Evolutionary conservation across 192 early-diverging fungal species (phyloP).

Genomic region (Gigaspora rosea): DNA sequence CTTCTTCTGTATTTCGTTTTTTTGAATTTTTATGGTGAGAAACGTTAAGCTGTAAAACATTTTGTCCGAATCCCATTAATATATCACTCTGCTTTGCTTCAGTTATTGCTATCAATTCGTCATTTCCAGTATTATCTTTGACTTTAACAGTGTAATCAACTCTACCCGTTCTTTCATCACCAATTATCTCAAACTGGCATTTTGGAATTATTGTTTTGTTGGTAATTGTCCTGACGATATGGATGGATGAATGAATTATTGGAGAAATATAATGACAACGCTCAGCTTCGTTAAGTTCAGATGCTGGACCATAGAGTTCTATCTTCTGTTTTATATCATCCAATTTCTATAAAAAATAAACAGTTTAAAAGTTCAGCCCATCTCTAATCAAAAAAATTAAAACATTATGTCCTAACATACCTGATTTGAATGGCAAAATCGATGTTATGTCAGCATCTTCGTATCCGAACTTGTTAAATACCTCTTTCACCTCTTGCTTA

Average conservation of each 20-base stretch:
- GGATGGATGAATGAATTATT: background rate
- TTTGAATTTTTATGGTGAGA: slow-evolving; percentile 5
- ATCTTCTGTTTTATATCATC: background rate
- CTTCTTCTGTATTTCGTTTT: no score
- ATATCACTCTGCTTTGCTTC: background rate
- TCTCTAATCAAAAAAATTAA: no score
- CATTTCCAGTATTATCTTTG: background rate
- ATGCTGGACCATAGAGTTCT: background rate
- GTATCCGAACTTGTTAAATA: no score
- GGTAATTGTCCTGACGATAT: slow-evolving; percentile 1
- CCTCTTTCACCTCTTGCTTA: no score
- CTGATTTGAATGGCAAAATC: no score
- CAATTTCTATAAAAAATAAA: no score
- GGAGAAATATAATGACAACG: background rate
- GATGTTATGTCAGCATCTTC: no score
- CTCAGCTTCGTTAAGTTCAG: background rate
- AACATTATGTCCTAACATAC: no score
- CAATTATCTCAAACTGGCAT: background rate
- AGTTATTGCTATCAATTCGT: background rate
- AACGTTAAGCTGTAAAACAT: background rate
- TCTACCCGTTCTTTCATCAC: background rate
- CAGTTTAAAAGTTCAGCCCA: no score
- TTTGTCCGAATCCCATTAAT: background rate
- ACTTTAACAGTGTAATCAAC: background rate
- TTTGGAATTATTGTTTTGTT: slow-evolving; percentile 10